Evolutionary conservation across 1,139 yeast genomes (phyloP), one percentile per base, ranked within the genome.

Genomic region (Candida dubliniensis): DNA sequence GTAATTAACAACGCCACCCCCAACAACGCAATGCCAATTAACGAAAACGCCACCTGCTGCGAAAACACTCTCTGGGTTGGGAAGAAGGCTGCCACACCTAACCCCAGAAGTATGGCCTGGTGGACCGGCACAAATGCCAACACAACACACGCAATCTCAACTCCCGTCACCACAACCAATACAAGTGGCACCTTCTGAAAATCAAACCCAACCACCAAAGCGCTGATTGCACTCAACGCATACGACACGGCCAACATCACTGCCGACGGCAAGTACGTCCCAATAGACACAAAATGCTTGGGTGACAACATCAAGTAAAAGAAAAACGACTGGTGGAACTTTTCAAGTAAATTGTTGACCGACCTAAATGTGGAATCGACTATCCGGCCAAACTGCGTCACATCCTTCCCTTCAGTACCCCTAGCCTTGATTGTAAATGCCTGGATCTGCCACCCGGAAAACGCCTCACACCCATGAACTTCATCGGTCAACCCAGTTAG

Each of bases 361-460:
- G 96, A 84, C 51, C 99, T 77, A 59, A 91, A 82, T 12, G 87
- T 73, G 2, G 95, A 88, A 62, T 95, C 99, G 13, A 90, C 79
- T 4, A 91, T 76, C 60, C 99, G 77, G 4, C 99, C 99, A 62
- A 88, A 84, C 29, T 95, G 90, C 0, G 98, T 93, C 41, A 93
- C 82, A 66, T 93, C 98, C 40, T 74, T 74, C 1, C 87, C 87
- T 4, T 60, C 58, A 0, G 69, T 69, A 1, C 84, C 86, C 27
- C 65, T 66, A 0, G 96, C 97, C 45, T 77, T 77, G 34, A 95
- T 63, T 1, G 98, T 88, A 31, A 93, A 66, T 0, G 98, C 86
- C 63, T 93, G 98, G 46, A 95, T 87, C 61, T 95, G 87, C 96
- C 96, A 93, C 2, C 98, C 98, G 41, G 95, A 85, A 61, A 93